A percentile compares a stretch with the other conserved stretches of the same genome.
phyloP scores from a whole-genome alignment of 257 asterid genomes.

The Vinca minor region DNA sequence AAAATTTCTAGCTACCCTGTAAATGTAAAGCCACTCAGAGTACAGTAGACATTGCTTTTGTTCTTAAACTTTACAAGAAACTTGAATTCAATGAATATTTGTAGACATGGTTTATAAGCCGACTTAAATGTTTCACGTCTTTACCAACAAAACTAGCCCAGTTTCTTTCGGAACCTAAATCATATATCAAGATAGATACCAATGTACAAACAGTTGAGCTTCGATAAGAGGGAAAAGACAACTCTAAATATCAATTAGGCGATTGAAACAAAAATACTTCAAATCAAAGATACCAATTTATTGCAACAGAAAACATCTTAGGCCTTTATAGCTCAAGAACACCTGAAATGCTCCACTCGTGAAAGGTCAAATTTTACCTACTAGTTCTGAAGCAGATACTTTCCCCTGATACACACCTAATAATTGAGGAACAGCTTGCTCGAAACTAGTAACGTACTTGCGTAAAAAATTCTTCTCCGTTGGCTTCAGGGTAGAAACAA shows the following conservation, averaged over 20 bases:
- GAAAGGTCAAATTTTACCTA: neutral
- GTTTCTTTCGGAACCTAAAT: neutral
- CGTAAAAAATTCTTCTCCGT: neutral
- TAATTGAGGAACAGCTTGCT: neutral
- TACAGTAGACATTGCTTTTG: no score
- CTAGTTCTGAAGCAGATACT: neutral
- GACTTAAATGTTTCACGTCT: neutral
- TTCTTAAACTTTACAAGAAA: no score
- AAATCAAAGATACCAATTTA: no score
- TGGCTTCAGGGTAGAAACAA: neutral
- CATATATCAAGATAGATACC: neutral
- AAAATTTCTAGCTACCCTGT: no score
- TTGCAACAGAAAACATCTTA: neutral
- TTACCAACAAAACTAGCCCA: neutral
- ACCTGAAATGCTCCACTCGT: no score
- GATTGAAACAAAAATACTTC: no score
- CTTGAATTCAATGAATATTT: no score
- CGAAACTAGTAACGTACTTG: neutral
- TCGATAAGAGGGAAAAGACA: neutral
- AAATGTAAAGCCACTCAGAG: no score
- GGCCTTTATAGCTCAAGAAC: no score
- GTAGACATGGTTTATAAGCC: no score
- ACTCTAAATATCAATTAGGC: neutral
- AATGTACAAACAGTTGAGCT: neutral
- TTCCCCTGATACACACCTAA: neutral